Percentiles rank a stretch among this genome's conserved stretches.
These are phyloP conservation scores for Akanthomyces muscarius DNA, from an alignment of 2,329 filamentous ascomycete species.

Conservation along the genomic window DNA sequence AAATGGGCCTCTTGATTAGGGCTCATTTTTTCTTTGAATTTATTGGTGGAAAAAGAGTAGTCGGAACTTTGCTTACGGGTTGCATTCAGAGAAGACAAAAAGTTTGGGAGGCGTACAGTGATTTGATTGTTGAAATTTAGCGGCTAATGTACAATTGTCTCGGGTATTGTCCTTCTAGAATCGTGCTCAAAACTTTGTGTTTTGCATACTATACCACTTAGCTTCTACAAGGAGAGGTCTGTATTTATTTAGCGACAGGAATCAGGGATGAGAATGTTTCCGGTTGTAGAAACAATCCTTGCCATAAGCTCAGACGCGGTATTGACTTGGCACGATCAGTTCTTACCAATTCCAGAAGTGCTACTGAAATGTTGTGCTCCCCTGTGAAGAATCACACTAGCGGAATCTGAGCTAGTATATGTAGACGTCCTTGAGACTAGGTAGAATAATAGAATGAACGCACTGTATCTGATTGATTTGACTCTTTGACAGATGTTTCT, in stretches of 20 bases:
- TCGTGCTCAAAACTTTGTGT: slow-evolving; percentile 12
- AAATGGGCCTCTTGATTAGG: slow-evolving; percentile 39
- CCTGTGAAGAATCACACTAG: too few species aligned
- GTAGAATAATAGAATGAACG: neutral
- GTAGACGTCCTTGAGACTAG: too few species aligned
- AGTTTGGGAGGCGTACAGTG: slow-evolving; percentile 14
- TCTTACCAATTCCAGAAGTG: too few species aligned
- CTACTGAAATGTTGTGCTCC: too few species aligned
- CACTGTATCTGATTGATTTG: neutral
- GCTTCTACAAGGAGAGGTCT: neutral
- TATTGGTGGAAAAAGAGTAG: neutral
- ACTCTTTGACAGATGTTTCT: neutral
- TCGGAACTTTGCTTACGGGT: neutral
- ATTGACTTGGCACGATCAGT: too few species aligned
- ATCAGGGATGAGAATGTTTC: neutral
- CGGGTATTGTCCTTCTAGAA: slow-evolving; percentile 7
- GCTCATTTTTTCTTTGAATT: slow-evolving; percentile 9
- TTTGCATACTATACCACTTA: slow-evolving; percentile 17
- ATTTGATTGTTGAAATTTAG: slow-evolving; percentile 10
- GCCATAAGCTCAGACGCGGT: too few species aligned
- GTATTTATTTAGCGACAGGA: neutral
- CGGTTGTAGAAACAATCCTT: neutral
- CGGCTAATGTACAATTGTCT: slow-evolving; percentile 11
- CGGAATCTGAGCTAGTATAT: too few species aligned
- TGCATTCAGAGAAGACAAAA: neutral